Evolutionary conservation across 2,329 filamentous ascomycete species (phyloP).

Genomic region (Phaeophleospora eucalypticola): DNA sequence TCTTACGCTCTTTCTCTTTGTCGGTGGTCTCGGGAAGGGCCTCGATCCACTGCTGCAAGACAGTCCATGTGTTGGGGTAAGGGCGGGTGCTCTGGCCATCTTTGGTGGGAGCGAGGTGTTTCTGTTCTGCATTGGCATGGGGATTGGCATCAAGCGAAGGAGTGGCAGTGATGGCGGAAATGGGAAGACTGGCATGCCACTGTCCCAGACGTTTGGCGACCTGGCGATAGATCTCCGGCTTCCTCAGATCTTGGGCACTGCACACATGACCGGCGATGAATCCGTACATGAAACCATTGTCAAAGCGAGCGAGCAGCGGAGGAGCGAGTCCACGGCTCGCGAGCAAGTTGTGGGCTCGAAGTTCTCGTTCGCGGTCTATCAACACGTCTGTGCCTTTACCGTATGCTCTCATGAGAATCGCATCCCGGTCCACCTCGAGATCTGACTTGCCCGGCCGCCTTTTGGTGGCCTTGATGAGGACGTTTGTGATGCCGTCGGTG

Average conservation of each 20-base stretch:
- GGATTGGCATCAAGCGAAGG: constrained; percentile 22
- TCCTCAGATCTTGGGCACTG: constrained; percentile 72
- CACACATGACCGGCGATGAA: constrained; percentile 81
- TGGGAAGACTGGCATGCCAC: constrained; percentile 77
- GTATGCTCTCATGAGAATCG: constrained; percentile 86
- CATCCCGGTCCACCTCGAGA: constrained; percentile 75
- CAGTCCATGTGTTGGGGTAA: constrained; percentile 86
- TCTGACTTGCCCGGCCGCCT: constrained; percentile 64
- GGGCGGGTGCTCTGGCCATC: constrained; percentile 55
- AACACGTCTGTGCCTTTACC: constrained; percentile 90
- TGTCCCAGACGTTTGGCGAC: constrained; percentile 81
- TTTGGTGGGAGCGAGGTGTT: constrained; percentile 19
- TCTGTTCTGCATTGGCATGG: constrained; percentile 18
- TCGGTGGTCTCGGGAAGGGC: constrained; percentile 73
- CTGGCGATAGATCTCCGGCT: constrained; percentile 71
- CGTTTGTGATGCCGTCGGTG: constrained; percentile 98
- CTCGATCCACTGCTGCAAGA: constrained; percentile 92
- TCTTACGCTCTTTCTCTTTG: constrained; percentile 63
- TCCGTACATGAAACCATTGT: constrained; percentile 92
- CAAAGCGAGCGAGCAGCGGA: constrained; percentile 81
- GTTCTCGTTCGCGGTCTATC: constrained; percentile 81
- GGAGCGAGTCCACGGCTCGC: constrained; percentile 81
- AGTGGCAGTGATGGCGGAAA: constrained; percentile 46
- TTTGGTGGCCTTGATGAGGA: constrained; percentile 74
- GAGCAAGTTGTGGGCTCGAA: constrained; percentile 71